phyloP scores from a whole-genome alignment of 2,329 filamentous ascomycete genomes.

The Apiospora pterosperma region DNA sequence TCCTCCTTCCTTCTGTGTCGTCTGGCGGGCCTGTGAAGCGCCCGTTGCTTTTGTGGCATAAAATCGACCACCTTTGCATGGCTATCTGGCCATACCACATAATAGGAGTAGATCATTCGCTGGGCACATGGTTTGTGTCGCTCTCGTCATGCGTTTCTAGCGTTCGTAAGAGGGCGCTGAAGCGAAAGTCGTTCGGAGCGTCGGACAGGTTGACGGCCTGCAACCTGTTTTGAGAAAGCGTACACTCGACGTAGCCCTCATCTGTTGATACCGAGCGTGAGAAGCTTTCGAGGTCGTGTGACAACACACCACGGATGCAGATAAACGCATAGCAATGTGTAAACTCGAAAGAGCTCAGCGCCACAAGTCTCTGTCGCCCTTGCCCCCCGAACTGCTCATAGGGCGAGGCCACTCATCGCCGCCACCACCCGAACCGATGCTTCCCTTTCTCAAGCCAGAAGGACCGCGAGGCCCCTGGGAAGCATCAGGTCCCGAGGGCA shows the following conservation, averaged over 20 bases:
- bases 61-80: background rate
- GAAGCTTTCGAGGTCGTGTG: background rate
- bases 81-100: background rate
- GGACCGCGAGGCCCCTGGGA: constrained; percentile 15
- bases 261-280: background rate
- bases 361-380: constrained; percentile 40
- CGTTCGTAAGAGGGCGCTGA: background rate
- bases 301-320: background rate
- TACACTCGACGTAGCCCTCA: background rate
- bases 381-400: constrained; percentile 39
- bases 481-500: constrained; percentile 33
- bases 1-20: background rate
- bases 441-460: constrained; percentile 10
- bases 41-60: background rate
- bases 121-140: background rate
- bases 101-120: background rate
- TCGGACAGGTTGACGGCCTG: background rate
- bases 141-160: background rate
- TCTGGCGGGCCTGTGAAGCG: background rate
- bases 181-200: background rate
- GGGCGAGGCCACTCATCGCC: constrained; percentile 41
- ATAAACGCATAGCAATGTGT: background rate
- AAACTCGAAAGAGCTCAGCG: constrained; percentile 16
- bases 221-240: too few relatives aligned
- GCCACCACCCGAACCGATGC: constrained; percentile 12